Evolutionary conservation across 2,329 filamentous ascomycete species (phyloP), one percentile per base, ranked within the genome.

Genomic region (Berkeleyomyces rouxiae): DNA sequence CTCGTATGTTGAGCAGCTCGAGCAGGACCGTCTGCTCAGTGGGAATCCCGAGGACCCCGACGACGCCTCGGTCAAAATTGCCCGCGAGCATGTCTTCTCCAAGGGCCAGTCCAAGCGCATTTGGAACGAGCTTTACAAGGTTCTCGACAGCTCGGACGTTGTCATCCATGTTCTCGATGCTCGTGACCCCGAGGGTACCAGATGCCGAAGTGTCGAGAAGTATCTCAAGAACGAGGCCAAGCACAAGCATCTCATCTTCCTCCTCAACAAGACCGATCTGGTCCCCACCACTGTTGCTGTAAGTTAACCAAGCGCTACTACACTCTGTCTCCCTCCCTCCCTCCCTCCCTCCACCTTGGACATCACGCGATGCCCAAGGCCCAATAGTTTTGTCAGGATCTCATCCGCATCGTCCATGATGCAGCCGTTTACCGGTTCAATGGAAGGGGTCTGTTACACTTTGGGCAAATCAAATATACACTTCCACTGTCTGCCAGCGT

Each of bases 381-480:
- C 85, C 85, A 88, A 84, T 79, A 80, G 75, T 77, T 75, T 79
- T 77, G 90, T 93, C 90, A 95, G 93, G 92, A 95, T 88, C 79
- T 82, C 61, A 64, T 64, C 63, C 63, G 63, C 60, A 62, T 47
- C 33, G 59, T 23, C 46, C 49, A 55, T 59, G 33, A 49, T 64
- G 63, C 63, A 64, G 23, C 63, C 65, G 55, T 55, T 60, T 83
- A 80, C 76, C 23, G 74, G 72, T 76, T 79, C 79, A 73, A 84
- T 93, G 88, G 86, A 85, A 85, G 83, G 79, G 76, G 82, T 89
- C 91, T 95, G 93, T 99, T 99, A 99, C 88, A 90, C 87, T 87
- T 84, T 89, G 96, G 93, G 93, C 86, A 97, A 83, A 99, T 85
- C 74, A 79, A 96, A 72, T 71, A 73, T 79, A 79, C 77, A 68